Base-by-base conservation (phyloP, 768 basidiomycete genomes). In the Dioszegia aurantiaca region DNA sequence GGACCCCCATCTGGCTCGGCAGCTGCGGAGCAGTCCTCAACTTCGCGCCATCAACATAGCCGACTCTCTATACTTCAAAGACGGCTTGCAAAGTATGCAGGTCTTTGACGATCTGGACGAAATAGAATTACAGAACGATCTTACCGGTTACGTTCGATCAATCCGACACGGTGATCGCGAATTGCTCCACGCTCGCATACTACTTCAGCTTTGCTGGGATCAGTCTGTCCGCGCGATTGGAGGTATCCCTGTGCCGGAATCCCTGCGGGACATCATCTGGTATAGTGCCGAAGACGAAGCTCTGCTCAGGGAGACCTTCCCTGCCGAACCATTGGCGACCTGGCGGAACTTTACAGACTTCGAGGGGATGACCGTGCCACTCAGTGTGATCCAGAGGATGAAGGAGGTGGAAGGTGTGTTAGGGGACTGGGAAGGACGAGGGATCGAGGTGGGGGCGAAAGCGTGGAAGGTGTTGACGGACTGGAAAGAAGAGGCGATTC, bases 381-480 rank as follows among this genome's bases (percentile, higher is more conserved):
- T 47, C 16, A 23, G 26, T 24, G n/a, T 47, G 11, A 26, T 47
- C n/a, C 10, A 26, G 26, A 17, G 26, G 45, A 47, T 47, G 45
- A 23, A 23, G 30, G 26, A 27, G 24, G 21, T 31, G 26, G 45
- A 26, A 12, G 45, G 45, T 8, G 45, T 8, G 26, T 6, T 47
- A 5, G 45, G 26, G 11, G 26, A 10, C 26, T 47, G 45, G 45
- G 45, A 47, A 28, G 26, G 45, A 27, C 11, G 45, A 23, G 45
- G 45, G n/a, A 28, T 47, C 8, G 45, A 47, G n/a, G 45, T 47
- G 14, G 45, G 45, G 26, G 45, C n/a, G 30, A n/a, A 5, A 23
- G 45, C 45, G 16, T 47, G 45, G 45, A 47, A 47, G 23, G 30
- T 47, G 11, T 47, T 47, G 45, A 47, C 26, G 30, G 45, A 47